Evolutionary conservation across 306 rosid genomes (phyloP), one percentile per base, ranked within the genome.

Genomic region (Cicer arietinum): DNA sequence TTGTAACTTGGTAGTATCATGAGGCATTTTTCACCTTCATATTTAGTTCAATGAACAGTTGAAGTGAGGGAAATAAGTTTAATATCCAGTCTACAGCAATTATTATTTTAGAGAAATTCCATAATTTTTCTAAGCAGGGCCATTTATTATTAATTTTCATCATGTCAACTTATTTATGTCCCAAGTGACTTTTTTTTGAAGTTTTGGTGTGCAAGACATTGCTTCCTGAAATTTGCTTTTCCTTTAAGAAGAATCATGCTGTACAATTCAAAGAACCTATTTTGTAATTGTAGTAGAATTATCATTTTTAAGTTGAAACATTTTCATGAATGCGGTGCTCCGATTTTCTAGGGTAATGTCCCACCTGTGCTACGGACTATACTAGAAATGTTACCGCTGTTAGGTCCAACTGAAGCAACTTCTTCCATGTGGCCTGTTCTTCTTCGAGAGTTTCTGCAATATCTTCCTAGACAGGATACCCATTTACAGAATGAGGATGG

Each of bases 351-450:
- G 98, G 98, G 97, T 48, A 85, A 89, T 82, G 87, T 91, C 54
- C 91, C 97, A 77, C 98, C 94, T 69, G 88, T 88, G 67, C 88
- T 90, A 54, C 91, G 98, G 20, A 84, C 95, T 9, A 70, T 94
- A 48, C 88, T 94, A 81, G 98, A 92, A 81, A 85, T 90, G 64
- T 77, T 94, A 78, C 97, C 98, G 8, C 79, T 89, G 63, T 79
- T 94, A 78, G 74, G 91, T 58, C 98, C 98, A 65, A 72, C 90
- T 40, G 84, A 90, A 83, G 76, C 78, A 71, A 84, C 86, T 79
- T 81, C 96, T 82, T 87, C 98, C 22, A 89, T 87, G 97, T 94
- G 98, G 98, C 88, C 89, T 65, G 82, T 86, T 87, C 90, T 94
- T 80, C 85, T 94, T 74, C 90, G 89, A 52, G 89, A 86, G 69